Evolutionary conservation across 2,329 filamentous ascomycete genomes (phyloP).

Genomic region (Colletotrichum endophyticum): DNA sequence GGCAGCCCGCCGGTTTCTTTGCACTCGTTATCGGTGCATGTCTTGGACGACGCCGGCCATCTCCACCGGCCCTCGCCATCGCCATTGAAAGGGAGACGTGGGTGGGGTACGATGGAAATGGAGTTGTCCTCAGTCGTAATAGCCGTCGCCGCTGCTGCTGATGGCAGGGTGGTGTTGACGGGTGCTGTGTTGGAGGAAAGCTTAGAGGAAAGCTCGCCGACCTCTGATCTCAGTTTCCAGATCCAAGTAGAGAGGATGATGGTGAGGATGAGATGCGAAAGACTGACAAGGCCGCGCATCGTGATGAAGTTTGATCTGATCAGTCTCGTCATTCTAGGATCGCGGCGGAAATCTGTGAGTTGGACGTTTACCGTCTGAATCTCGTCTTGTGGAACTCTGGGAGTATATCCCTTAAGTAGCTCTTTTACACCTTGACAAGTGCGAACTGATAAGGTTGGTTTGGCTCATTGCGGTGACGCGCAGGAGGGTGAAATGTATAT

Average conservation of each 20-base stretch:
- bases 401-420: neutral
- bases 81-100: neutral
- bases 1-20: neutral
- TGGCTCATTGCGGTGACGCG: neutral
- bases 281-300: neutral
- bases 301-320: neutral
- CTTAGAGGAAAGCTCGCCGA: neutral
- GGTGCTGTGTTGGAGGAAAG: neutral
- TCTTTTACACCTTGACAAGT: neutral
- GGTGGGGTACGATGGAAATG: neutral
- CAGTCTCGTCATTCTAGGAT: neutral
- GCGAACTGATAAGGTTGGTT: neutral
- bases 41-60: neutral
- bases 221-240: neutral
- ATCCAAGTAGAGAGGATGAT: neutral
- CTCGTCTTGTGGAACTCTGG: neutral
- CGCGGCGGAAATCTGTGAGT: neutral
- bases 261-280: neutral
- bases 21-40: neutral
- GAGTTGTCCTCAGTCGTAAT: neutral
- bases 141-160: neutral
- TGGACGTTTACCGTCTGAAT: neutral
- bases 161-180: neutral
- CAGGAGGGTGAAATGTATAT: neutral
- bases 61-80: too few species aligned